These are phyloP conservation scores for Carpinus viminea DNA, from an alignment of 306 rosid genomes.

Conservation along the genomic window DNA sequence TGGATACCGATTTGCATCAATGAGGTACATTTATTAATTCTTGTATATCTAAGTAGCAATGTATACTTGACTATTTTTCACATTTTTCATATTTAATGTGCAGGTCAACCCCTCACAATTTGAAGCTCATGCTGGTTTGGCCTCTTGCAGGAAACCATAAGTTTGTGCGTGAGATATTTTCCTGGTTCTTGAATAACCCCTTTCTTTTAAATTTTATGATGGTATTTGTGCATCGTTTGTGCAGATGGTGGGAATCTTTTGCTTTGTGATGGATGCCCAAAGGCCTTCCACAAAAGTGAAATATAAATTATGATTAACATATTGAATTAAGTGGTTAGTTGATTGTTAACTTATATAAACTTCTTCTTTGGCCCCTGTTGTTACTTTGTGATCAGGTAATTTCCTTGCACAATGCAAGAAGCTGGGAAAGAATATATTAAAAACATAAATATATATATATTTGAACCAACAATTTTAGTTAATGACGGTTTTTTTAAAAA, in stretches of 20 bases:
- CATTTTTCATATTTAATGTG: constrained; percentile 34
- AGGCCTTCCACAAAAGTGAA: constrained; percentile 96
- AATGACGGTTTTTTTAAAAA: too few relatives aligned
- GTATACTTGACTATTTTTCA: constrained; percentile 17
- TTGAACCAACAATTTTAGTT: too few relatives aligned
- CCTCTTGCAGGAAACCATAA: constrained; percentile 90
- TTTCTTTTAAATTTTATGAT: constrained; percentile 29
- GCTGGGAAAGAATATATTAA: too few relatives aligned
- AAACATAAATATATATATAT: too few relatives aligned
- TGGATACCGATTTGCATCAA: too few relatives aligned
- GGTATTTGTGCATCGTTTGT: constrained; percentile 66
- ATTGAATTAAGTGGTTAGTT: constrained; percentile 8
- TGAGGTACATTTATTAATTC: constrained; percentile 50
- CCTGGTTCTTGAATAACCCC: constrained; percentile 26
- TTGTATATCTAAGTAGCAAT: constrained; percentile 28
- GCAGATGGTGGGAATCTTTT: constrained; percentile 91
- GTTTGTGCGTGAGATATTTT: constrained; percentile 39
- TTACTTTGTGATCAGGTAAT: constrained; percentile 65
- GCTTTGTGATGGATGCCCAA: constrained; percentile 97
- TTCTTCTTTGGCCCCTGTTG: not conserved
- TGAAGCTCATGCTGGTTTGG: constrained; percentile 99
- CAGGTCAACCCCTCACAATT: constrained; percentile 98
- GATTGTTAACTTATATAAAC: constrained; percentile 3
- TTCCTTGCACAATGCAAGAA: too few relatives aligned
- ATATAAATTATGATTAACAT: constrained; percentile 17